Percentiles rank a stretch among this genome's conserved stretches.
Evolutionary conservation across 768 basidiomycete genomes (phyloP).

Genomic region (Tylopilus vinaceipallidus): DNA sequence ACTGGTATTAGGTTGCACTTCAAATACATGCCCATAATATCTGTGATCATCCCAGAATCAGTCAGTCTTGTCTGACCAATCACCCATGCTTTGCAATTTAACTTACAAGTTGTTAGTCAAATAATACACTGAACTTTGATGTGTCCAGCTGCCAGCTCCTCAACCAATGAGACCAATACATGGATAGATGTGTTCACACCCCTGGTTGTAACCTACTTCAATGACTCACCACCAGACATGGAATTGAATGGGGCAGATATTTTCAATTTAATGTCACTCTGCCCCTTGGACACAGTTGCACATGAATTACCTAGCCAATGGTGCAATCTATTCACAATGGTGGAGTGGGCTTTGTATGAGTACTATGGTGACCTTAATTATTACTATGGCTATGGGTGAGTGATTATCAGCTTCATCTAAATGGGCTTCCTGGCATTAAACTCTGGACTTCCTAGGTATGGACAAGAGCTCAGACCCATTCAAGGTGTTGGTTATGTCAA

Average conservation of each 20-base stretch:
- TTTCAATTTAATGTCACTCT: constrained; percentile 61
- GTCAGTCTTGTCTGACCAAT: constrained; percentile 33
- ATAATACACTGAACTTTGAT: constrained; percentile 67
- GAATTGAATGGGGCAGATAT: constrained; percentile 54
- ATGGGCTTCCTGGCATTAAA: too few species aligned
- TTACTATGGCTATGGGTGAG: constrained; percentile 68
- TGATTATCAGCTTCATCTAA: too few species aligned
- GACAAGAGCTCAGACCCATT: constrained; percentile 61
- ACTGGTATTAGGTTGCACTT: too few species aligned
- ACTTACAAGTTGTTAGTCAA: constrained; percentile 35
- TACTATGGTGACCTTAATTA: constrained; percentile 69
- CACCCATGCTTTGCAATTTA: too few species aligned
- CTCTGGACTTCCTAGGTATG: too few species aligned
- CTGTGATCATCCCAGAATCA: constrained; percentile 55
- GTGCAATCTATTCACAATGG: constrained; percentile 59
- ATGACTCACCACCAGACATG: constrained; percentile 59
- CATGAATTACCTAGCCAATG: constrained; percentile 52
- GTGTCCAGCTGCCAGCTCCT: constrained; percentile 54
- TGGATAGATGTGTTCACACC: constrained; percentile 57
- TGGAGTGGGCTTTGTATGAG: constrained; percentile 64
- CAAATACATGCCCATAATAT: constrained; percentile 46
- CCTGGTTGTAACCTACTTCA: constrained; percentile 54
- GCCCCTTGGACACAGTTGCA: constrained; percentile 69
- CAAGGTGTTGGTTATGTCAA: constrained; percentile 87
- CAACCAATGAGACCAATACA: constrained; percentile 38